Evolutionary conservation across 2,329 filamentous ascomycete genomes (phyloP), one percentile per base, ranked within the genome.

Genomic region (Lecanoromycetidae sp.): DNA sequence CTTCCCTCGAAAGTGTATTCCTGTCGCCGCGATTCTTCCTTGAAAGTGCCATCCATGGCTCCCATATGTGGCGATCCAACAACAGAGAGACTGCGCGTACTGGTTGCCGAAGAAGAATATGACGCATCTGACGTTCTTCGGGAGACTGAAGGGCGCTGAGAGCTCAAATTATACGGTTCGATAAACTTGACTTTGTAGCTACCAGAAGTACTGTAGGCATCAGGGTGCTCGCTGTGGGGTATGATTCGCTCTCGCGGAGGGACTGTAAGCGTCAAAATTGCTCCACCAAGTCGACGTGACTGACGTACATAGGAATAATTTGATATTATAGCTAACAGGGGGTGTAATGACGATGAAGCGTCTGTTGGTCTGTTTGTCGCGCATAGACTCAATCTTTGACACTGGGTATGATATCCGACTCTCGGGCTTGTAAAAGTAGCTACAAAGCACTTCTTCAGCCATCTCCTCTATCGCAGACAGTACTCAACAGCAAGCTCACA

Each of bases 331-430:
- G 32, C 44, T 38, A n/a, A 13, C 4, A 10, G 48, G 48, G 30
- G 44, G 48, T n/a, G 32, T 35, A 26, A 50, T 32, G 23, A 46
- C 22, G 33, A 50, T 44, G 33, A 42, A 50, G n/a, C 48, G 48
- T 10, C 38, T 43, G 7, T 38, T 17, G 4, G 32, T 46, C 19
- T 46, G 44, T 15, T 29, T 41, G n/a, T 46, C 29, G n/a, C 43
- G 48, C 19, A 37, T 39, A 10, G 48, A 40, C 27, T 50, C 48
- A 13, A 50, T 47, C 6, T 20, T 29, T 5, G 33, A 23, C n/a
- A 50, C 17, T 32, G 38, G 44, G 20, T 47, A 46, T 20, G 23
- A 33, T 36, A 44, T 39, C 15, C 26, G 32, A 22, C 22, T 32
- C 8, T 47, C 40, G 12, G 10, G 13, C 29, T 39, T 50, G 20